Evolutionary conservation across 2,329 filamentous ascomycete genomes (phyloP), one percentile per base, ranked within the genome.

Genomic region (Cyphellophora europaea): DNA sequence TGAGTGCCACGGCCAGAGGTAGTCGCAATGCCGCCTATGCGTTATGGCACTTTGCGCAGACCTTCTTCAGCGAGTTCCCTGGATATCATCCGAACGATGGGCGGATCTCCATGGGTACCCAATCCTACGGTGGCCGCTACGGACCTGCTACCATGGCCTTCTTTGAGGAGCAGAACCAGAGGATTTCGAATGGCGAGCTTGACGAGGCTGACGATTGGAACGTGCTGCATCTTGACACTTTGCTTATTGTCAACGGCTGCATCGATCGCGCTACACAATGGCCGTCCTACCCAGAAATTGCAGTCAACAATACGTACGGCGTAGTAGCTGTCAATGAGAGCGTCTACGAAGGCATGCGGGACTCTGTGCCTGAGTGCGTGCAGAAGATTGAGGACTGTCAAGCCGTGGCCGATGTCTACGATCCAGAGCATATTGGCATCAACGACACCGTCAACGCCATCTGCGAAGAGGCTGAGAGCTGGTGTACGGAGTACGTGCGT

Each of bases 21-120:
- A 68, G 63, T 1, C 53, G 56, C 29, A 65, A 64, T 45, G 62
- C 62, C 17, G 69, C 66, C 3, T 56, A 60, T 42, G 61, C 63
- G 4, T 54, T 72, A 2, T 74, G 71, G 69, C 62, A 68, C 45
- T 71, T 72, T 49, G 57, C 68, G 1, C 69, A 74, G 48, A 59
- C 61, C 3, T 79, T 74, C 58, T 69, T 72, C 36, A 62, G 67
- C 6, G 61, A 68, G 23, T 79, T 78, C 37, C 72, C 71, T 0
- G 58, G 63, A 11, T 76, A 78, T 46, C 59, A 67, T 48, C 64
- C 63, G 4, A 65, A 67, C 31, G 66, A 74, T 33, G 64, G 69
- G 29, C 39, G 41, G 5, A 38, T 50, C 18, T 42, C 40, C 11
- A 34, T 50, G 27, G 49, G 39, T 31, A 51, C 40, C 4, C 36